Percentiles rank a stretch among this genome's conserved stretches.
These are phyloP conservation scores for Cenchrus fungigraminus DNA, from an alignment of 176 grass and related monocot species.

Conservation along the genomic window DNA sequence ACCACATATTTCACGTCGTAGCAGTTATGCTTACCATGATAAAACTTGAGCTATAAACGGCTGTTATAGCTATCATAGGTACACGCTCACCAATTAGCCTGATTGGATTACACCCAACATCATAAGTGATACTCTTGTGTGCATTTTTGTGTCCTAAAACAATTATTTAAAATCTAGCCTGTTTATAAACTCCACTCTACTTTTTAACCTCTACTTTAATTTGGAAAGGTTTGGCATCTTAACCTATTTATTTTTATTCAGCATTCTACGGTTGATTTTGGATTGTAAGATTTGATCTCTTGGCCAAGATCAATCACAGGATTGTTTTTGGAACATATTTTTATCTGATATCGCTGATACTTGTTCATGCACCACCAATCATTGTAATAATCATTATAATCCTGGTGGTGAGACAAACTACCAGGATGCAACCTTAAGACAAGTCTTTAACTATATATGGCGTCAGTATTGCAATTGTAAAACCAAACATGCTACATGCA, in stretches of 20 bases:
- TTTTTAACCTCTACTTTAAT: neutral
- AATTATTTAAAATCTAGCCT: neutral
- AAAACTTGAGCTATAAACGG: neutral
- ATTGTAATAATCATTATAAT: neutral
- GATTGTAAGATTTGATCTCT: neutral
- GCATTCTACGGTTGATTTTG: neutral
- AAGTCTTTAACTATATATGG: conserved; percentile 3
- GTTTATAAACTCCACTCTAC: neutral
- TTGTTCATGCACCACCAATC: neutral
- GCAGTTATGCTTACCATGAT: neutral
- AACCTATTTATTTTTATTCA: neutral
- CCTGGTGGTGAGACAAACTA: conserved; percentile 21
- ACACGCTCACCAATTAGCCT: no score
- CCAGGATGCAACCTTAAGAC: conserved; percentile 22
- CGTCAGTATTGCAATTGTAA: neutral
- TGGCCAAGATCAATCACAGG: neutral
- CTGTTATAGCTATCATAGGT: no score
- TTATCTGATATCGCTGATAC: neutral
- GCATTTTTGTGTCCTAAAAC: neutral
- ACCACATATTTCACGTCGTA: neutral
- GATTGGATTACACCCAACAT: neutral
- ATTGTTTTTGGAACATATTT: neutral
- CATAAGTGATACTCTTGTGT: neutral
- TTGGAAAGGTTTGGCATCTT: neutral
- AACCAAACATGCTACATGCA: neutral